A percentile compares a stretch with the other conserved stretches of the same genome.
phyloP scores from a whole-genome alignment of 306 rosid genomes.

The Quercus engelmannii region DNA sequence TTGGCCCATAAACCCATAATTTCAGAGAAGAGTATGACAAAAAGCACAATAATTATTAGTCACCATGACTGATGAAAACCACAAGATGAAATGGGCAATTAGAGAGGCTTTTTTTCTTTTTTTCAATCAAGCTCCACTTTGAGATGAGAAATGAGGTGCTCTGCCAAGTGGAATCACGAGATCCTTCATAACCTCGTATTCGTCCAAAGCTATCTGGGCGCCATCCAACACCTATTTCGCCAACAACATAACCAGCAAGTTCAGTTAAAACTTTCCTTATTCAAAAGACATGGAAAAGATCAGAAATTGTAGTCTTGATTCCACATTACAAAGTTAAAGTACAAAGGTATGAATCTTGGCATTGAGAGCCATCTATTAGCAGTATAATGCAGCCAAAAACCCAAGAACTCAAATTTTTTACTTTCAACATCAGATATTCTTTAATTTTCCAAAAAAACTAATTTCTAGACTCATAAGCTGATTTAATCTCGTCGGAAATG shows the following conservation, averaged over 20 bases:
- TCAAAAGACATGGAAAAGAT: not conserved
- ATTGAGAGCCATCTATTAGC: not conserved
- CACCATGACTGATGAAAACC: not conserved
- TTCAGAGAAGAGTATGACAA: too few species aligned
- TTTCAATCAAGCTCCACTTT: constrained; percentile 62
- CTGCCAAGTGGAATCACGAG: constrained; percentile 77
- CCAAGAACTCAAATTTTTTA: not conserved
- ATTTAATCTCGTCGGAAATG: not conserved
- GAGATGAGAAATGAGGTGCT: constrained; percentile 66
- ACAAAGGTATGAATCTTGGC: not conserved
- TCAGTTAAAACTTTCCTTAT: not conserved
- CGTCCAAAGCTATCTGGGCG: constrained; percentile 54
- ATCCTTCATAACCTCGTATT: constrained; percentile 76
- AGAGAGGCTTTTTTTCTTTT: not conserved
- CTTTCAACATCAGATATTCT: not conserved
- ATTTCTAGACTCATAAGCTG: not conserved
- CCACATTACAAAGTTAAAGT: not conserved
- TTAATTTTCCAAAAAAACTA: not conserved
- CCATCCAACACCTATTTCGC: constrained; percentile 67
- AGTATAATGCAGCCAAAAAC: not conserved
- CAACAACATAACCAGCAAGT: constrained; percentile 26
- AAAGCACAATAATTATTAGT: too few species aligned
- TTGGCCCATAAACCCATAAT: not conserved
- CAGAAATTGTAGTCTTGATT: not conserved
- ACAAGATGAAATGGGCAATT: not conserved